Evolutionary conservation across 768 basidiomycete species (phyloP).

Genomic region (Boletus subcaerulescens): DNA sequence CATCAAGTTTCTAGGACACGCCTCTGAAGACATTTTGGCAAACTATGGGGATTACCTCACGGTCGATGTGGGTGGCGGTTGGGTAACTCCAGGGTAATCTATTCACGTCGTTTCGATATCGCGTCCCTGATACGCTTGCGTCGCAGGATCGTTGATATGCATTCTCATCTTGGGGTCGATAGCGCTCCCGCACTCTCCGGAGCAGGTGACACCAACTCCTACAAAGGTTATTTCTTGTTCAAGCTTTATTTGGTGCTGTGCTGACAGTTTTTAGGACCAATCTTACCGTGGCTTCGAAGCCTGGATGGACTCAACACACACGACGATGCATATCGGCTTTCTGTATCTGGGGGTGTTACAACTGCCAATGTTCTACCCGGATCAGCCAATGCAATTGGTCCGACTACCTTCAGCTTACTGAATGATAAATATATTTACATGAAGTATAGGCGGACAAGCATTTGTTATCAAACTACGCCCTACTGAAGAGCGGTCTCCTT

Average conservation of each 20-base stretch:
- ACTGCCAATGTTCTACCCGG: slow-evolving; percentile 82
- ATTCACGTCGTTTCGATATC: slow-evolving; percentile 20
- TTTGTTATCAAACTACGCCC: slow-evolving; percentile 83
- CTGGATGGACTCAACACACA: slow-evolving; percentile 87
- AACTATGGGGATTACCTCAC: slow-evolving; percentile 45
- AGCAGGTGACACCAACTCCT: slow-evolving; percentile 60
- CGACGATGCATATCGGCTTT: slow-evolving; percentile 68
- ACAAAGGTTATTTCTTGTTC: slow-evolving; percentile 37
- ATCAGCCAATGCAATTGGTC: slow-evolving; percentile 71
- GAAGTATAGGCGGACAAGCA: slow-evolving; percentile 71
- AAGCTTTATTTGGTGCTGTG: not conserved
- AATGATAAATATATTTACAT: slow-evolving; percentile 6
- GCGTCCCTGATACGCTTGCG: slow-evolving; percentile 33
- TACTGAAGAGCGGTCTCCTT: slow-evolving; percentile 70
- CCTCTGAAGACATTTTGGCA: slow-evolving; percentile 36
- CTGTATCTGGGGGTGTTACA: slow-evolving; percentile 87
- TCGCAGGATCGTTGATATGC: slow-evolving; percentile 56
- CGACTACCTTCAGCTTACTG: slow-evolving; percentile 17
- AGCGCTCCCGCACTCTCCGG: slow-evolving; percentile 55
- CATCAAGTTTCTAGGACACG: slow-evolving; percentile 38
- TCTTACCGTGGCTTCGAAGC: slow-evolving; percentile 75
- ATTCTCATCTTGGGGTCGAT: slow-evolving; percentile 77
- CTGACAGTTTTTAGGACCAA: slow-evolving; percentile 38
- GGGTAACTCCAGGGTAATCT: slow-evolving; percentile 67
- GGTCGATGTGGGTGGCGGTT: slow-evolving; percentile 60